These are phyloP conservation scores for Sporisorium reilianum DNA, from an alignment of 1,284 basidiomycete genomes.

Conservation along the genomic window DNA sequence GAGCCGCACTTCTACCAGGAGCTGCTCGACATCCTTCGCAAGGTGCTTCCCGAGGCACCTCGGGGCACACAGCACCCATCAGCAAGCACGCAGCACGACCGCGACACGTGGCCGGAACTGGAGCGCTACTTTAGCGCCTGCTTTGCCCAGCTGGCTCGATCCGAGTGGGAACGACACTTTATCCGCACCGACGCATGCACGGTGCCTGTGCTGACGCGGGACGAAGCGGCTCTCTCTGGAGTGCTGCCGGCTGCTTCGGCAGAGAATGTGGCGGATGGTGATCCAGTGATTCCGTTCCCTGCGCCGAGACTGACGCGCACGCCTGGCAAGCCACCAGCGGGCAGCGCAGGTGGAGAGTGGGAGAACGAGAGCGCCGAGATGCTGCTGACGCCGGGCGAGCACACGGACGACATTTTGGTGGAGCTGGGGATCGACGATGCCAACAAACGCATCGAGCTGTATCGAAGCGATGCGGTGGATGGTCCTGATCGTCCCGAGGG, in stretches of 20 bases:
- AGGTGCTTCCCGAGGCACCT: constrained; percentile 36
- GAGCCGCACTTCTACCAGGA: constrained; percentile 51
- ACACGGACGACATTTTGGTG: constrained; percentile 62
- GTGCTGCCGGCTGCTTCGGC: constrained; percentile 40
- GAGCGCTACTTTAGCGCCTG: constrained; percentile 75
- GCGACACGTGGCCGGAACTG: constrained; percentile 76
- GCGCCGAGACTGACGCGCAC: constrained; percentile 66
- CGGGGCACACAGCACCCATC: constrained; percentile 70
- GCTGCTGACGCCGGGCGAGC: constrained; percentile 64
- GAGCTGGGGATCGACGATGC: constrained; percentile 44
- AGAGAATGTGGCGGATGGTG: constrained; percentile 34
- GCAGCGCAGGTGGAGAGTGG: constrained; percentile 42
- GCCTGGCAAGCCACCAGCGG: constrained; percentile 54
- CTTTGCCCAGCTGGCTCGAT: constrained; percentile 76
- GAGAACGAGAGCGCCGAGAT: constrained; percentile 31
- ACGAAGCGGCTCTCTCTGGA: constrained; percentile 60
- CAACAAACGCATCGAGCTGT: constrained; percentile 41
- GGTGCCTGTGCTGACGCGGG: constrained; percentile 76
- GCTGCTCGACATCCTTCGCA: constrained; percentile 51
- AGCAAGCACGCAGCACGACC: constrained; percentile 73
- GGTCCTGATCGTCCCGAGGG: constrained; percentile 48
- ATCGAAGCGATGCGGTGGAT: constrained; percentile 48
- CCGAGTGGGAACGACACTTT: constrained; percentile 80
- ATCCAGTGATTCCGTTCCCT: constrained; percentile 59
- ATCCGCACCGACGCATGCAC: constrained; percentile 81